phyloP scores from a whole-genome alignment of 257 asterid genomes.

The Echium plantagineum region DNA sequence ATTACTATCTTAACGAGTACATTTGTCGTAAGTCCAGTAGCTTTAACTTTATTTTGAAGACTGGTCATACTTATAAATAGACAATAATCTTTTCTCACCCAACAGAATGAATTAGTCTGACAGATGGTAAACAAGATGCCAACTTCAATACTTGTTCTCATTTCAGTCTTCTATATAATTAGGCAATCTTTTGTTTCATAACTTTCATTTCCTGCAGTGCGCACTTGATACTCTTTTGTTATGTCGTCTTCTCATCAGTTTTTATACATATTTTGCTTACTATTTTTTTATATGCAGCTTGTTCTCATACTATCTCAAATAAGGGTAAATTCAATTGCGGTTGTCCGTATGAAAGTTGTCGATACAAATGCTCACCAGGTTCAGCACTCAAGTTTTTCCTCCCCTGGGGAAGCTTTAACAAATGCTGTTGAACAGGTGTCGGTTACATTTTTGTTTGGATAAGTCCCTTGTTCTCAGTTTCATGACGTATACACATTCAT shows the following conservation, averaged over 20 bases:
- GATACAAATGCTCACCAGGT: conserved; percentile 31
- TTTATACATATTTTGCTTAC: background rate
- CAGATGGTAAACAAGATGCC: too few species aligned
- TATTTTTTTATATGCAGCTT: conserved; percentile 32
- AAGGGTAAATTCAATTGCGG: conserved; percentile 84
- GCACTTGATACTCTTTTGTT: background rate
- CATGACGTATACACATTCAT: too few species aligned
- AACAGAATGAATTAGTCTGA: too few species aligned
- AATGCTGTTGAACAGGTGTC: conserved; percentile 67
- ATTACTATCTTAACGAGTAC: too few species aligned
- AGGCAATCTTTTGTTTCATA: background rate
- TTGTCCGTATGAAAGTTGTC: conserved; percentile 51
- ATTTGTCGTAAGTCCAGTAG: too few species aligned
- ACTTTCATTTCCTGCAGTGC: too few species aligned
- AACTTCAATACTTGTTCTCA: too few species aligned
- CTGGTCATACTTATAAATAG: too few species aligned
- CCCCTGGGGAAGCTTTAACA: conserved; percentile 28
- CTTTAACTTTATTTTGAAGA: too few species aligned
- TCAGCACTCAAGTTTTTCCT: conserved; percentile 7
- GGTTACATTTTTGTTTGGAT: conserved; percentile 1
- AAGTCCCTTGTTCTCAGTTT: background rate
- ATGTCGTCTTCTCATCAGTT: background rate
- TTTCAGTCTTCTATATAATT: too few species aligned
- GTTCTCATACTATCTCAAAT: conserved; percentile 63
- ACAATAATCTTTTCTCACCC: too few species aligned